These are phyloP conservation scores for Oenanthe sinensis DNA, from an alignment of 129 eudicot genomes.

Conservation along the genomic window DNA sequence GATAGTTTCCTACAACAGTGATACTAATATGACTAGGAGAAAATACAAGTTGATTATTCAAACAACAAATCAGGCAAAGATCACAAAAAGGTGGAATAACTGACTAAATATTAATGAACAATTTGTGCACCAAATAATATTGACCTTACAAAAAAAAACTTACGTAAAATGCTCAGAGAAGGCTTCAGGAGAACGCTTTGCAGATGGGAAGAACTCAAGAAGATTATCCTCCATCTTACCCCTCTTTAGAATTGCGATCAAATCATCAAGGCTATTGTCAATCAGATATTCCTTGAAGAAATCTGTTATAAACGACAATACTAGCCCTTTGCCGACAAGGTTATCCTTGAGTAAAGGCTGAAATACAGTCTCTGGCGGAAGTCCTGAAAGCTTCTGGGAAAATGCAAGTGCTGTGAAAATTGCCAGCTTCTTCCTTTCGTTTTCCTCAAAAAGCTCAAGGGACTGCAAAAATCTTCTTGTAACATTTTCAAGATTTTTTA, in stretches of 20 bases:
- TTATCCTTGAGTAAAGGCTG: slow-evolving; percentile 98
- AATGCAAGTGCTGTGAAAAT: slow-evolving; percentile 96
- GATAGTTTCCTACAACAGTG: neutral
- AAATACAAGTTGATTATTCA: neutral
- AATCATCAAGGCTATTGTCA: slow-evolving; percentile 94
- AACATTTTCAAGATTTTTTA: slow-evolving; percentile 96
- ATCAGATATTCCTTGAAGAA: slow-evolving; percentile 94
- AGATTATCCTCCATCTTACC: slow-evolving; percentile 90
- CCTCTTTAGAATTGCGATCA: slow-evolving; percentile 78
- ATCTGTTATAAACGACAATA: slow-evolving; percentile 80
- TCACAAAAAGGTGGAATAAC: neutral
- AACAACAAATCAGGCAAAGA: neutral
- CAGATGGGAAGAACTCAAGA: slow-evolving; percentile 84
- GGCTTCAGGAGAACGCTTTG: slow-evolving; percentile 88
- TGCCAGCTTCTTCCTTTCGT: slow-evolving; percentile 85
- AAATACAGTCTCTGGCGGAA: slow-evolving; percentile 95
- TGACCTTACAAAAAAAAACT: slow-evolving; percentile 14
- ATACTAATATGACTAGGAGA: neutral
- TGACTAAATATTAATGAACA: neutral
- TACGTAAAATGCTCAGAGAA: slow-evolving; percentile 94
- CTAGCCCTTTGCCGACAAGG: slow-evolving; percentile 93
- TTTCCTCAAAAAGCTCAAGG: slow-evolving; percentile 85
- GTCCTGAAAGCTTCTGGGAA: slow-evolving; percentile 92
- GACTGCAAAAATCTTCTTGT: slow-evolving; percentile 91
- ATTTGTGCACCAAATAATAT: neutral